These are phyloP conservation scores for Alternaria novae-zelandiae DNA, from an alignment of 2,329 filamentous ascomycete genomes.

Conservation along the genomic window DNA sequence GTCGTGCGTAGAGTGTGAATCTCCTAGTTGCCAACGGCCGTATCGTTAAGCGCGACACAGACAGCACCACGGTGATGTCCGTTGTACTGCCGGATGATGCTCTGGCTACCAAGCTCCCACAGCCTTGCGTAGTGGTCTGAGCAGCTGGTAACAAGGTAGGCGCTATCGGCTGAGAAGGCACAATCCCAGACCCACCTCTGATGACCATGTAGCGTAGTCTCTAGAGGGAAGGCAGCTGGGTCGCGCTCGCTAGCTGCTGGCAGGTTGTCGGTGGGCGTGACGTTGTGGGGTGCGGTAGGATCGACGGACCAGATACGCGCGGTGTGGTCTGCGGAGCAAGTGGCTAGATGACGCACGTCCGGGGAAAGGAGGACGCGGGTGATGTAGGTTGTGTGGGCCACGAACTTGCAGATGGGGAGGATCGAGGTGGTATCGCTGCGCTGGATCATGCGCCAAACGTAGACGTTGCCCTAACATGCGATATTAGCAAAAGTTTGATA, in stretches of 20 bases:
- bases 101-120: slow-evolving; percentile 86
- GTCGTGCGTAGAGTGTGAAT: background rate
- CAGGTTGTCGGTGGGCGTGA: slow-evolving; percentile 38
- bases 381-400: slow-evolving; percentile 89
- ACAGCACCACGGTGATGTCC: slow-evolving; percentile 91
- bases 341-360: slow-evolving; percentile 92
- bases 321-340: slow-evolving; percentile 91
- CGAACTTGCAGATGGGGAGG: slow-evolving; percentile 86
- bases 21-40: slow-evolving; percentile 45
- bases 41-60: slow-evolving; percentile 89
- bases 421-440: slow-evolving; percentile 82
- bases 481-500: background rate
- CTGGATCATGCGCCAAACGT: slow-evolving; percentile 94
- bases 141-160: slow-evolving; percentile 91
- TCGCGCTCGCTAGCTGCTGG: slow-evolving; percentile 46
- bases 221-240: slow-evolving; percentile 73
- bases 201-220: slow-evolving; percentile 86
- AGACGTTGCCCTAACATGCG: slow-evolving; percentile 79
- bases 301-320: slow-evolving; percentile 97
- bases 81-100: slow-evolving; percentile 93
- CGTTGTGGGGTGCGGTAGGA: slow-evolving; percentile 45
- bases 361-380: slow-evolving; percentile 90
- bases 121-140: slow-evolving; percentile 91
- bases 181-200: slow-evolving; percentile 99
- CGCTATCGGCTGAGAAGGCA: slow-evolving; percentile 90